phyloP scores from a whole-genome alignment of 768 basidiomycete species.

The Termitomyces sp. region DNA sequence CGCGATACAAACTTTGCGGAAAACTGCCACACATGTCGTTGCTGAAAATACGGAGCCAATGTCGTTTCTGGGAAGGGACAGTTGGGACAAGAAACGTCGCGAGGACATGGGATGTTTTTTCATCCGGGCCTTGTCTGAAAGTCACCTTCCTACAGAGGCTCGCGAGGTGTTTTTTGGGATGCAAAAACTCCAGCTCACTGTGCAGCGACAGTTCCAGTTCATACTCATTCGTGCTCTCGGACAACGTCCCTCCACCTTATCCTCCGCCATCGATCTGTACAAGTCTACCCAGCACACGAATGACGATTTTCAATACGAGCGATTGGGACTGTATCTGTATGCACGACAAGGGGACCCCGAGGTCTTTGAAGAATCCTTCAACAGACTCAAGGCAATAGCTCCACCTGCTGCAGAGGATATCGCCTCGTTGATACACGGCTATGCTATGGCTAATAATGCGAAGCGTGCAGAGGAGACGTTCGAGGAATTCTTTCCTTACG shows the following conservation, averaged over 20 bases:
- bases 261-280: slow-evolving; percentile 22
- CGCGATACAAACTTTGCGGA: slow-evolving; percentile 14
- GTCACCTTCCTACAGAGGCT: slow-evolving; percentile 33
- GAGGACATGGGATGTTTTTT: slow-evolving; percentile 37
- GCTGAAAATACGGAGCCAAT: slow-evolving; percentile 32
- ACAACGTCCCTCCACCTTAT: slow-evolving; percentile 22
- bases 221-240: slow-evolving; percentile 43
- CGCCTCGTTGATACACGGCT: slow-evolving; percentile 53
- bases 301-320: slow-evolving; percentile 21
- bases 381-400: slow-evolving; percentile 29
- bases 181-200: slow-evolving; percentile 31
- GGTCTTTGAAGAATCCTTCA: slow-evolving; percentile 44
- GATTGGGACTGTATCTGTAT: slow-evolving; percentile 51
- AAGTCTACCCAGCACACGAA: slow-evolving; percentile 6
- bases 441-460: slow-evolving; percentile 46
- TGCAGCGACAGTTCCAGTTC: slow-evolving; percentile 29
- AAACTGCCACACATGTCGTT: slow-evolving; percentile 15
- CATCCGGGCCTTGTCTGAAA: slow-evolving; percentile 36
- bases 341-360: slow-evolving; percentile 50
- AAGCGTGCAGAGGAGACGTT: slow-evolving; percentile 49
- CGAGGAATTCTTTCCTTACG: slow-evolving; percentile 48
- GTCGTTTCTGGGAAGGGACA: slow-evolving; percentile 22
- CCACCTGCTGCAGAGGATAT: slow-evolving; percentile 29
- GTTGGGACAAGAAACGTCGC: slow-evolving; percentile 27
- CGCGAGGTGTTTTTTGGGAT: slow-evolving; percentile 39